Base-by-base conservation (phyloP, 1,139 yeast genomes). In the Zygoascus meyerae region DNA sequence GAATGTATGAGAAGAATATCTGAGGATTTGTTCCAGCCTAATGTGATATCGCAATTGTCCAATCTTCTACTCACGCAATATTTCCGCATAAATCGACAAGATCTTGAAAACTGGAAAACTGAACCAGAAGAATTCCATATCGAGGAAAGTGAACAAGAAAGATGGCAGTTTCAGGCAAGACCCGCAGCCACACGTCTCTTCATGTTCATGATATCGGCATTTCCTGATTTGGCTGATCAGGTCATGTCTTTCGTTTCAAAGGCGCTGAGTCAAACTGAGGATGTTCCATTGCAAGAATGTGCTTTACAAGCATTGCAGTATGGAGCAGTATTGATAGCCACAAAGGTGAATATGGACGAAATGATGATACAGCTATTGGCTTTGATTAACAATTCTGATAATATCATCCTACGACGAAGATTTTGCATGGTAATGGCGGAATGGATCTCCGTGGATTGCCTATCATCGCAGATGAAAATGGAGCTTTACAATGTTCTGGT, bases 101-200 rank as follows among this genome's bases (percentile, higher is more conserved):
- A 90, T 60, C 66, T 90, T 43, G 95, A 85, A 55, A 70, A 78
- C 41, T 92, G 97, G 97, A 65, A 72, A 11, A 65, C 76, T 31
- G 95, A 87, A 51, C 96, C 97, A 0, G 97, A 89, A 63, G 96
- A 86, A 60, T 92, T 95, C 87, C 80, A 86, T 31, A 81, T 81
- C 53, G 95, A 86, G 60, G 95, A 89, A 55, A 69, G 82, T 48
- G 77, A 83, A 37, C 42, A 46, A 16, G 72, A 80, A 6, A 81
- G 86, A 57, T 87, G 87, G 80, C 97, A 90, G 60, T 87, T 72
- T 60, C 92, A 86, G 59, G 74, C 89, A 5, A 73, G 95, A 46
- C 90, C 95, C 2, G 86, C 96, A 64, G 89, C 95, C 0, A 96
- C 89, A 55, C 80, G 80, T 87, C 55, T 90, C 81, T 60, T 86